Evolutionary conservation across 164 flowering plant species (phyloP).

Genomic region (Kalanchoe fedtschenkoi): DNA sequence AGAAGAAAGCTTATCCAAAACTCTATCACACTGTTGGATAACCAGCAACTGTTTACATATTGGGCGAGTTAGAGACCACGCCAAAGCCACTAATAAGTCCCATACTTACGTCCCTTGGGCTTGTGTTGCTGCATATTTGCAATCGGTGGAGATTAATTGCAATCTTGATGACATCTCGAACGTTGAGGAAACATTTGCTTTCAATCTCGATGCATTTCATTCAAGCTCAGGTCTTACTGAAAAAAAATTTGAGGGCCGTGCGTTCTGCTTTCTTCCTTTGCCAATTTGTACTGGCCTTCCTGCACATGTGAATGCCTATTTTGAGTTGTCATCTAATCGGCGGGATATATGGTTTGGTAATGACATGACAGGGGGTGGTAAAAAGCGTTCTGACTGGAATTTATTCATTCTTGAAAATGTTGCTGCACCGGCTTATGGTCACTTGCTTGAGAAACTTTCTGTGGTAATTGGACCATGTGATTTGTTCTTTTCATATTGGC

Average conservation of each 20-base stretch:
- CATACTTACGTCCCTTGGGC: slow-evolving; percentile 77
- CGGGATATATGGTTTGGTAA: slow-evolving; percentile 98
- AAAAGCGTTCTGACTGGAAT: slow-evolving; percentile 93
- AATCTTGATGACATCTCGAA: slow-evolving; percentile 16
- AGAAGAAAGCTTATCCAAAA: slow-evolving; percentile 41
- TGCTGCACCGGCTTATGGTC: slow-evolving; percentile 87
- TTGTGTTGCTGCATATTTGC: slow-evolving; percentile 71
- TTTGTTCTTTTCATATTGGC: slow-evolving; percentile 78
- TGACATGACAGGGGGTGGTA: slow-evolving; percentile 99
- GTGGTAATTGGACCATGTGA: slow-evolving; percentile 66
- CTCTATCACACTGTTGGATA: slow-evolving; percentile 64
- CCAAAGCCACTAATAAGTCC: slow-evolving; percentile 24
- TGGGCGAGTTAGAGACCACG: slow-evolving; percentile 28
- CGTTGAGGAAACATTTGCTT: slow-evolving; percentile 14
- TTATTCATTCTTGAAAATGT: slow-evolving; percentile 75
- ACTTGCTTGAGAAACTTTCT: slow-evolving; percentile 69
- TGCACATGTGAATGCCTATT: slow-evolving; percentile 85
- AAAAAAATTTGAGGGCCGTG: slow-evolving; percentile 72
- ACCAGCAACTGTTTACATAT: slow-evolving; percentile 64
- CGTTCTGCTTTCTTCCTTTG: slow-evolving; percentile 90
- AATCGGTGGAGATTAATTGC: slow-evolving; percentile 28
- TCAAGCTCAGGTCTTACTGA: slow-evolving; percentile 20
- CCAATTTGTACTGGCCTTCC: slow-evolving; percentile 92
- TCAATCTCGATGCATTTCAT: slow-evolving; percentile 26
- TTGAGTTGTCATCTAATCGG: slow-evolving; percentile 90